Percentiles rank a stretch among this genome's conserved stretches.
Evolutionary conservation across 176 grass and related monocot species (phyloP).

Genomic region (Aegilops tauschii): DNA sequence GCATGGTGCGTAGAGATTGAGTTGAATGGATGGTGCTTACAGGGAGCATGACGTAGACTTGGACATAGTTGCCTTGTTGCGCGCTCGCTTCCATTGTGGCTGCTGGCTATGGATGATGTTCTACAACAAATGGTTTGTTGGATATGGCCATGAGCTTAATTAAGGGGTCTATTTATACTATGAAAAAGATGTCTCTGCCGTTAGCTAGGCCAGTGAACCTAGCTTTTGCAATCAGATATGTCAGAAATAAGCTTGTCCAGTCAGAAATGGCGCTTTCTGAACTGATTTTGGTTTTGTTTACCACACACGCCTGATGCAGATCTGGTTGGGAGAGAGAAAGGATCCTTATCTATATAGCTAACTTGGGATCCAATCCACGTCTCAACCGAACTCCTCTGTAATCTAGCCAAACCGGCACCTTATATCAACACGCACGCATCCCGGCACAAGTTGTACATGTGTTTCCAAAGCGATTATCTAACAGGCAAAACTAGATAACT

Average conservation of each 20-base stretch:
- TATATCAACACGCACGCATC: background rate
- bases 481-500: background rate
- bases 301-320: background rate
- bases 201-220: background rate
- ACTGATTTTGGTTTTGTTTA: background rate
- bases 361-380: background rate
- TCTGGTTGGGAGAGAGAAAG: background rate
- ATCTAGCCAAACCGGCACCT: background rate
- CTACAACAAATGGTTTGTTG: background rate
- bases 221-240: background rate
- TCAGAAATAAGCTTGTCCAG: background rate
- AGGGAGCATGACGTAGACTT: slow-evolving; percentile 67
- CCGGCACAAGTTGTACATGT: background rate
- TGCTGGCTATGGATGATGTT: background rate
- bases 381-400: background rate
- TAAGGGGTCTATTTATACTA: slow-evolving; percentile 37
- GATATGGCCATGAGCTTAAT: background rate
- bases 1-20: background rate
- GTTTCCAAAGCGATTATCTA: background rate
- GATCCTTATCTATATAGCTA: background rate
- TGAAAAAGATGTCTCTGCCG: background rate
- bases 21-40: slow-evolving; percentile 34
- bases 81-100: slow-evolving; percentile 25
- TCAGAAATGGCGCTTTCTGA: background rate
- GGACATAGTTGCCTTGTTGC: slow-evolving; percentile 54